A percentile compares a stretch with the other conserved stretches of the same genome.
These are phyloP conservation scores for Gamsiella multidivaricata DNA, from an alignment of 192 early-diverging fungal genomes.

Conservation along the genomic window DNA sequence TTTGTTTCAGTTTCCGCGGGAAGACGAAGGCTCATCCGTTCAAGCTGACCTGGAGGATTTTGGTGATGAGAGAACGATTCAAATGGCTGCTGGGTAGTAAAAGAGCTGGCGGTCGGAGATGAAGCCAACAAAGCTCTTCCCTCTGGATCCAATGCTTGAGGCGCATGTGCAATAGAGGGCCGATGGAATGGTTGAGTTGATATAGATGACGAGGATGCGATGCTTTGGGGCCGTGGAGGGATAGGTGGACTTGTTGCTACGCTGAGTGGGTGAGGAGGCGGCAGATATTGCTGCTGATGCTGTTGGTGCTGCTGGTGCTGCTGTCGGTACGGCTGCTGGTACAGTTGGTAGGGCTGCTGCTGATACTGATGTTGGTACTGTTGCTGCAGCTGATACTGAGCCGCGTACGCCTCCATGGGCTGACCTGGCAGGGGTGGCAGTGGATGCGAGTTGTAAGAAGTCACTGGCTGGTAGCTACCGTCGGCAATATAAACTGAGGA, in stretches of 20 bases:
- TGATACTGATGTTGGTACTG: neutral
- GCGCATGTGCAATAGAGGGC: neutral
- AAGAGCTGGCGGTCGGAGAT: neutral
- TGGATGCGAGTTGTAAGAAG: neutral
- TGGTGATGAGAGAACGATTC: neutral
- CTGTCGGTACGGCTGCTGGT: neutral
- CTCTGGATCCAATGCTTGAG: conserved; percentile 10
- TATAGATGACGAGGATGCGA: neutral
- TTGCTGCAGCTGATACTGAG: conserved; percentile 10
- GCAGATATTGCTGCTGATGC: neutral
- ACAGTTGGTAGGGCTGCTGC: neutral
- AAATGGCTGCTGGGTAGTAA: neutral
- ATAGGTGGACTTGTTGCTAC: neutral
- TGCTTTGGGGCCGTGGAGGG: conserved; percentile 3
- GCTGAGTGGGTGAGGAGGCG: neutral
- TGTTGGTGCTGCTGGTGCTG: conserved; percentile 1
- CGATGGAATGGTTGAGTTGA: conserved; percentile 4
- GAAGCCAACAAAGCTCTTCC: conserved; percentile 1
- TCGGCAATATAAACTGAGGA: neutral
- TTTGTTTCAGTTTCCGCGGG: neutral
- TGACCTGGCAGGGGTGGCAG: conserved; percentile 2
- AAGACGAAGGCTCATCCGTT: neutral
- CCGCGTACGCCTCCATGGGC: too few relatives aligned
- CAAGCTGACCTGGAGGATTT: neutral
- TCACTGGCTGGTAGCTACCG: neutral